phyloP scores from a whole-genome alignment of 2,329 filamentous ascomycete species.

The Fusarium sp. region DNA sequence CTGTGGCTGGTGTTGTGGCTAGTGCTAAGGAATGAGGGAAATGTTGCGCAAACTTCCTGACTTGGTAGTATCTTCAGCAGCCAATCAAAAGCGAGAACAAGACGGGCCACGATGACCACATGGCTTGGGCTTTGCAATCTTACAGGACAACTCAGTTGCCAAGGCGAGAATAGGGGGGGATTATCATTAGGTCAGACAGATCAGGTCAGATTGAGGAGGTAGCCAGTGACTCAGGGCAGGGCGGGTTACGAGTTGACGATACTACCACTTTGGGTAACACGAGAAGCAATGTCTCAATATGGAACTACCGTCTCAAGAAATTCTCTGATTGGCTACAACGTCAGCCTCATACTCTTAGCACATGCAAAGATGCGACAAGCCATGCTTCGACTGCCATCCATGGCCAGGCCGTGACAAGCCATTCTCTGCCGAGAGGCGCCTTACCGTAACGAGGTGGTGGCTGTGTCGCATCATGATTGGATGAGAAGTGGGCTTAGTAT shows the following conservation, averaged over 20 bases:
- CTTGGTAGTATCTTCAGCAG: background rate
- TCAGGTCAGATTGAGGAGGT: background rate
- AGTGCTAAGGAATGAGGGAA: background rate
- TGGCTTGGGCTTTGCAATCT: background rate
- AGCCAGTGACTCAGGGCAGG: background rate
- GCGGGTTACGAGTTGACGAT: background rate
- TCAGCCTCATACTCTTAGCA: background rate
- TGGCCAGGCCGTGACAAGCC: background rate
- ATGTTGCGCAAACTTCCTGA: background rate
- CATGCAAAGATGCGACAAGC: background rate
- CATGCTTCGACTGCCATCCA: background rate
- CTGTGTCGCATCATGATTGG: constrained; percentile 10
- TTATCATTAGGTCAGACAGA: background rate
- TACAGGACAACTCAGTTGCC: background rate
- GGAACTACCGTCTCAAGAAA: background rate
- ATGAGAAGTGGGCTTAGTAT: constrained; percentile 3
- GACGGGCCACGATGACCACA: background rate
- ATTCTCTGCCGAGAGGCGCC: background rate
- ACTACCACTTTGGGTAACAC: constrained; percentile 4
- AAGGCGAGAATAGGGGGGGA: background rate
- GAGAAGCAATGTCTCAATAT: background rate
- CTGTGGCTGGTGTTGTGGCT: background rate
- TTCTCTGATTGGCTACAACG: constrained; percentile 4
- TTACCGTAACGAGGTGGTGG: background rate
- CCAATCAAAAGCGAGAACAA: background rate